These are phyloP conservation scores for Tuber melanosporum DNA, from an alignment of 495 filamentous ascomycete genomes.

Conservation along the genomic window DNA sequence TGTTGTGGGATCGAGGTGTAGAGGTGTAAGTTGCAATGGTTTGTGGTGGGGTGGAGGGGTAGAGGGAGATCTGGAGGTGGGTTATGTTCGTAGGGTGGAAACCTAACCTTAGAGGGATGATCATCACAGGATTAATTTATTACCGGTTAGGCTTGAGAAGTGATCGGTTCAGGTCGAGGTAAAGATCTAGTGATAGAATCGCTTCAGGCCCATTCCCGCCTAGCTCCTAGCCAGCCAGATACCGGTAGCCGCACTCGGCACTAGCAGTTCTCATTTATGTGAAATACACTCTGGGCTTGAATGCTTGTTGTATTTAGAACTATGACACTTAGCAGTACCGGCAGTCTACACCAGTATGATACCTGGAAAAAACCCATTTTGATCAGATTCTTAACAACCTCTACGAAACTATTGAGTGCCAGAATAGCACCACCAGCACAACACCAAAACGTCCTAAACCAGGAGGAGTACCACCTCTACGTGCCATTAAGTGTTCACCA, in stretches of 20 bases:
- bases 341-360: neutral
- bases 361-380: neutral
- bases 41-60: neutral
- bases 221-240: neutral
- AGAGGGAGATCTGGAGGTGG: neutral
- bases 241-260: neutral
- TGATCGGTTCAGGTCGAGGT: neutral
- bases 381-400: neutral
- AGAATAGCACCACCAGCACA: neutral
- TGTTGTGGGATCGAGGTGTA: slow-evolving; percentile 2
- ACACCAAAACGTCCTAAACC: neutral
- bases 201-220: neutral
- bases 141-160: neutral
- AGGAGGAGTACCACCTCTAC: neutral
- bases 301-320: neutral
- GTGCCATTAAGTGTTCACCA: neutral
- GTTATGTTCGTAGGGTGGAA: neutral
- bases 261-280: neutral
- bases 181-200: neutral
- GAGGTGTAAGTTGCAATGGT: slow-evolving; percentile 3
- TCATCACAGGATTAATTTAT: neutral
- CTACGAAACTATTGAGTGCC: neutral
- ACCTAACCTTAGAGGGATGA: neutral
- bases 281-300: neutral
- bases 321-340: neutral